These are phyloP conservation scores for Tuber indicum DNA, from an alignment of 495 filamentous ascomycete genomes.

Conservation along the genomic window DNA sequence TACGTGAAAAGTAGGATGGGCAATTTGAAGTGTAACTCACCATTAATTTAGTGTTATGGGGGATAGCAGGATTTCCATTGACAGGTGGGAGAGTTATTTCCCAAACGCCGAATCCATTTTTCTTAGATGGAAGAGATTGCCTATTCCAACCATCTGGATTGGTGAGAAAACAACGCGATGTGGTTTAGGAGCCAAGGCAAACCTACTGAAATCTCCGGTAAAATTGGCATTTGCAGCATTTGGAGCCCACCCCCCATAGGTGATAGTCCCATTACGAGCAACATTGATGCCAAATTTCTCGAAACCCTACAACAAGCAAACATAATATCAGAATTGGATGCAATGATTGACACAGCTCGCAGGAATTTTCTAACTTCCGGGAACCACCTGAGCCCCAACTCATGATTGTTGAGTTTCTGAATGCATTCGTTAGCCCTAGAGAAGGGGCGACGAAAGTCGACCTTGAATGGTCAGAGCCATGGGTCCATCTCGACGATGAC, in stretches of 20 bases:
- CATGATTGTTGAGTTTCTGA: conserved; percentile 67
- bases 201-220: conserved; percentile 93
- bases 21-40: conserved; percentile 45
- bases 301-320: conserved; percentile 55
- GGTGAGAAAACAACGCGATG: conserved; percentile 30
- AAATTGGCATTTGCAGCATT: conserved; percentile 75
- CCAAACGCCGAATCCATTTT: conserved; percentile 80
- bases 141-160: conserved; percentile 77
- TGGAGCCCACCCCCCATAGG: conserved; percentile 94
- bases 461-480: conserved; percentile 79
- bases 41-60: conserved; percentile 93
- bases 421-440: conserved; percentile 83
- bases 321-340: conserved; percentile 11
- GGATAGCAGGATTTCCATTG: conserved; percentile 69
- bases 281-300: conserved; percentile 80
- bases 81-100: conserved; percentile 68
- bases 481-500: conserved; percentile 85
- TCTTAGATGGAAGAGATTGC: conserved; percentile 75
- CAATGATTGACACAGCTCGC: neutral
- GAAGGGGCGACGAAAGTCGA: conserved; percentile 68
- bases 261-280: conserved; percentile 71
- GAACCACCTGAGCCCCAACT: conserved; percentile 90
- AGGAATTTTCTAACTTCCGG: conserved; percentile 56
- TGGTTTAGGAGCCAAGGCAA: conserved; percentile 1
- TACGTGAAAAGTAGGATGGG: conserved; percentile 18